A percentile compares a stretch with the other conserved stretches of the same genome.
Conservation (phyloP, 2,329 filamentous ascomycete species). For the Calonectria crousiana region DNA sequence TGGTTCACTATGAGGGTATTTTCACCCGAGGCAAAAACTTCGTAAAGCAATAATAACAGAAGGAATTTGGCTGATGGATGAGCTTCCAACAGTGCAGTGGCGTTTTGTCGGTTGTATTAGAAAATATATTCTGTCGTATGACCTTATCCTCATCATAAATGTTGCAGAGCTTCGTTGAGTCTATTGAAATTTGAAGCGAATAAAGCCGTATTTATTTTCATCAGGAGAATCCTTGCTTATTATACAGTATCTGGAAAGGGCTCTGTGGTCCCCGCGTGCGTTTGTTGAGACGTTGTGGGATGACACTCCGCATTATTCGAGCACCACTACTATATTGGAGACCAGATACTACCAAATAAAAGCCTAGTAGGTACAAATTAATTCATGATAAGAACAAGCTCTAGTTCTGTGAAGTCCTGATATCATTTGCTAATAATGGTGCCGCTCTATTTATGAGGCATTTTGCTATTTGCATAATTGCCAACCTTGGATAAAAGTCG, state of each 20-base stretch:
- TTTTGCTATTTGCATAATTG: conserved; percentile 55
- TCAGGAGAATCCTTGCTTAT: no score
- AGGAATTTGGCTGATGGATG: no score
- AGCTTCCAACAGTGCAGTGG: no score
- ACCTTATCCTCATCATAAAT: background rate
- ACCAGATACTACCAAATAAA: background rate
- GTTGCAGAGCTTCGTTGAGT: background rate
- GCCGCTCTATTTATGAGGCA: conserved; percentile 54
- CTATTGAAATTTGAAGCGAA: background rate
- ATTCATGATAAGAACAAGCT: background rate
- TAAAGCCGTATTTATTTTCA: fast-evolving
- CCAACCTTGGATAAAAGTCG: conserved; percentile 58
- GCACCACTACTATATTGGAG: background rate
- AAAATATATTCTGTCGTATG: background rate
- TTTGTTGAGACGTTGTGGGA: background rate
- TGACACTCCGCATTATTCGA: background rate
- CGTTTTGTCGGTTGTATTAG: background rate
- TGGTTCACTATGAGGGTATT: background rate
- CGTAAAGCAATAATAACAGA: background rate
- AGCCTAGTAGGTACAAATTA: background rate
- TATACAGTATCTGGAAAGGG: background rate
- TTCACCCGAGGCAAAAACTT: background rate
- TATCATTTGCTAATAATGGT: conserved; percentile 42
- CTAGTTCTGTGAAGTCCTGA: conserved; percentile 32
- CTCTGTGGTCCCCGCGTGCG: background rate